These are phyloP conservation scores for Keqinozyma sinolaborantium DNA, from an alignment of 1,139 yeast genomes.

Conservation along the genomic window DNA sequence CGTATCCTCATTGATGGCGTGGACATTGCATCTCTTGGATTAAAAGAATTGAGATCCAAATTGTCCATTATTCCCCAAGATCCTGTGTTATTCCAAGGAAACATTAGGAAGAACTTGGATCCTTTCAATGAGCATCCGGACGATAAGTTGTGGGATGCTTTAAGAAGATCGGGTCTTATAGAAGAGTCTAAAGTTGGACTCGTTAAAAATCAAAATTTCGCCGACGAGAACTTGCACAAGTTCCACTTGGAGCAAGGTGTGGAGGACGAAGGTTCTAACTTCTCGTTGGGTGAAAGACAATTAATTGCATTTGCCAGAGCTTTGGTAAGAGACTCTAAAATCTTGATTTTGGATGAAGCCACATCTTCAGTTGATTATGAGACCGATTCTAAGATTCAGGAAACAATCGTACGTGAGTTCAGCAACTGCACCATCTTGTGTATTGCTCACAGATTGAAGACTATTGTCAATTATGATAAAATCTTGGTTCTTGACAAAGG, in stretches of 20 bases:
- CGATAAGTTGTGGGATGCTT: slow-evolving; percentile 30
- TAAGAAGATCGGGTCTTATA: slow-evolving; percentile 30
- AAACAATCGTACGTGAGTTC: slow-evolving; percentile 21
- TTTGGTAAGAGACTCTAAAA: slow-evolving; percentile 46
- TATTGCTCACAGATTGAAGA: slow-evolving; percentile 15
- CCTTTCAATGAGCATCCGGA: slow-evolving; percentile 44
- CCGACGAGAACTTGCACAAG: slow-evolving; percentile 34
- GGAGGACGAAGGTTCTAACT: slow-evolving; percentile 53
- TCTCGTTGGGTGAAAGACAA: slow-evolving; percentile 54
- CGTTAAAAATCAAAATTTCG: slow-evolving; percentile 7
- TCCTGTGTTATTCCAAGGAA: slow-evolving; percentile 84
- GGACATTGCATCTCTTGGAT: slow-evolving; percentile 62
- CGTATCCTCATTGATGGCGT: slow-evolving; percentile 55
- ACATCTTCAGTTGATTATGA: slow-evolving; percentile 57
- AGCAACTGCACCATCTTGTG: slow-evolving; percentile 13
- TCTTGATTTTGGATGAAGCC: slow-evolving; percentile 54
- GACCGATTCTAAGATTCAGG: slow-evolving; percentile 50
- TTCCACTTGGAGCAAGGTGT: slow-evolving; percentile 51
- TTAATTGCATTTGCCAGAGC: slow-evolving; percentile 53
- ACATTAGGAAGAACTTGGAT: slow-evolving; percentile 76
- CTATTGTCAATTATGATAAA: slow-evolving; percentile 27
- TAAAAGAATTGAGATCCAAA: slow-evolving; percentile 70
- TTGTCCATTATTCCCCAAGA: slow-evolving; percentile 91
- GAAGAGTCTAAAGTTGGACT: slow-evolving; percentile 17
- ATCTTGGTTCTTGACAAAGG: slow-evolving; percentile 54